Conservation (phyloP, 2,329 filamentous ascomycete species). For the Orbilia ellipsospora region DNA sequence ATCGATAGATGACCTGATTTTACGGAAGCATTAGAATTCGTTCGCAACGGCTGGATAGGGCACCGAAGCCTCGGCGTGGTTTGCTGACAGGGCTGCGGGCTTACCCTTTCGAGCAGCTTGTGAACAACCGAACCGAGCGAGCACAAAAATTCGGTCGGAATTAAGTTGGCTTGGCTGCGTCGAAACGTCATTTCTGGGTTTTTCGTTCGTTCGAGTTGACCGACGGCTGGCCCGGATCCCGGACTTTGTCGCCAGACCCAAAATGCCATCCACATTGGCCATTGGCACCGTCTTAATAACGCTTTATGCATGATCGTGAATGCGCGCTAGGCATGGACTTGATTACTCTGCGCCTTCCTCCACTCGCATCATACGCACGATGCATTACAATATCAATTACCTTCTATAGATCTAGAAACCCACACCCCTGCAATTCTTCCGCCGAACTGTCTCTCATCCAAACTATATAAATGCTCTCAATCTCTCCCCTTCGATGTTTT, state of each 20-base stretch:
- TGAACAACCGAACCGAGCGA: too few species aligned
- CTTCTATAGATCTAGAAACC: conserved; percentile 5
- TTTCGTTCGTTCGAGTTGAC: conserved; percentile 13
- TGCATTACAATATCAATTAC: conserved; percentile 1
- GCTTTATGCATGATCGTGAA: conserved; percentile 8
- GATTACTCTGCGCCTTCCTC: conserved; percentile 13
- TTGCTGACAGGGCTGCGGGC: too few species aligned
- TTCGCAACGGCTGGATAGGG: too few species aligned
- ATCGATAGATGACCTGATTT: too few species aligned
- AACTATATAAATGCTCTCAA: too few species aligned
- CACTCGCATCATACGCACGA: conserved; percentile 35
- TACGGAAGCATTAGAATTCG: too few species aligned
- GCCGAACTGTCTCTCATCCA: neutral
- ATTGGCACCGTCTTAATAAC: neutral
- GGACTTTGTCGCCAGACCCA: conserved; percentile 21
- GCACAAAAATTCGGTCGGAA: too few species aligned
- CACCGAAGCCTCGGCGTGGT: too few species aligned
- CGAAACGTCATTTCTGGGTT: too few species aligned
- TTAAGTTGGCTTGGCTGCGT: neutral
- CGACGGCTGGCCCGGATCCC: conserved; percentile 43
- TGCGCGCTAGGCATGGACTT: neutral
- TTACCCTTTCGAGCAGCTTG: too few species aligned
- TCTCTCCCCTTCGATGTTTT: too few species aligned
- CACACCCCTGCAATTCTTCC: neutral
- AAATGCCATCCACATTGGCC: too few species aligned